Evolutionary conservation across 192 early-diverging fungal species (phyloP).

Genomic region (Rhizoclosmatium sp.): DNA sequence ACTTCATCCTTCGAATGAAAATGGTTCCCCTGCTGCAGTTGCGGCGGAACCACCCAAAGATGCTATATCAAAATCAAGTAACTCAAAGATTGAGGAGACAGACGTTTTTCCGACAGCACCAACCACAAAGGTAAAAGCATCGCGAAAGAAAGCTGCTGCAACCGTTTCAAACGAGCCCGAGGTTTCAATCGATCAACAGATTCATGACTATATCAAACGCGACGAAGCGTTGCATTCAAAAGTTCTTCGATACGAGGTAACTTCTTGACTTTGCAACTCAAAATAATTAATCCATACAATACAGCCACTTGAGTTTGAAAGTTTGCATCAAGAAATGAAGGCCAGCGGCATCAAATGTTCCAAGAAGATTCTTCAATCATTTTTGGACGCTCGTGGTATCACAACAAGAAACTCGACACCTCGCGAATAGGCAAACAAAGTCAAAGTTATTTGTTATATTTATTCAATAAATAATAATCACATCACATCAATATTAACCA

Average conservation of each 20-base stretch:
- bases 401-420: neutral
- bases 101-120: neutral
- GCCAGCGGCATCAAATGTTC: neutral
- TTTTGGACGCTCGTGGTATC: slow-evolving; percentile 20
- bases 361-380: slow-evolving; percentile 14
- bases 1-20: slow-evolving; percentile 3
- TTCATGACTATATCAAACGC: neutral
- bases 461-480: neutral
- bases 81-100: neutral
- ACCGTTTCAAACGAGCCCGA: neutral
- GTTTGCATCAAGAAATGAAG: slow-evolving; percentile 3
- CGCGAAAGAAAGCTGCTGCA: neutral
- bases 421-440: neutral
- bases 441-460: neutral
- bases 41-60: neutral
- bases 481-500: neutral
- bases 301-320: slow-evolving; percentile 20
- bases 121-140: neutral
- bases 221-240: neutral
- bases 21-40: neutral
- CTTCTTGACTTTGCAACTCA: neutral
- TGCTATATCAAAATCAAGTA: neutral
- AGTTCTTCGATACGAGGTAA: slow-evolving; percentile 21
- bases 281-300: neutral
- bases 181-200: neutral